Evolutionary conservation across 345 rosid species (phyloP), one percentile per base, ranked within the genome.

Genomic region (Dovyalis caffra): DNA sequence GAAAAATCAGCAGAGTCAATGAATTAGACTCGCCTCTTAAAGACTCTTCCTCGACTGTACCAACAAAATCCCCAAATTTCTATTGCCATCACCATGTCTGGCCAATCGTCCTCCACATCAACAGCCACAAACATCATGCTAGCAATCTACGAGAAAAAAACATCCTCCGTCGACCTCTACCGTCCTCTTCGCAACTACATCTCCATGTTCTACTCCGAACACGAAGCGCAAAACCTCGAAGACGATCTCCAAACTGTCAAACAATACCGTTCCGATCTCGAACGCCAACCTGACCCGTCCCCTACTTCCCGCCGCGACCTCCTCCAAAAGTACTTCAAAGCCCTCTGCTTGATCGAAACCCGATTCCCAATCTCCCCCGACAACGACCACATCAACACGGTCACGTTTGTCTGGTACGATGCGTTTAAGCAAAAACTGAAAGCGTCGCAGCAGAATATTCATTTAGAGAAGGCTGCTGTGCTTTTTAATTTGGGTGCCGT

Each of bases 291-390:
- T 67, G 94, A 95, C 45, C 93, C 96, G 0, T 87, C 95, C 68
- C 96, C 90, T 6, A 1, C 91, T 5, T 73, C 90, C n/a, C 92
- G 98, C 62, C 89, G 98, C 47, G 99, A 95, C 80, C 85, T 93
- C 57, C 88, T 95, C 67, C 85, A 82, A 35, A 83, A 85, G 15
- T 93, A 93, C 81, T 95, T 78, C 84, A 90, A 86, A 75, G 86
- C 90, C 74, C 96, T 95, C 10, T 93, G 89, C 82, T 85, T 90
- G 25, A 81, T 93, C 68, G 99, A 95, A 85, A 95, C 97, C 0
- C 97, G 98, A 40, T 95, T 95, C 84, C 99, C 99, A 0, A 95
- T 95, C 78, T 91, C 99, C 68, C 86, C 99, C 5, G 97, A 93
- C 57, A 74, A 73, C 64, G 91, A 93, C 76, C 97, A 91, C 88